Evolutionary conservation across 176 grass and related monocot species (phyloP).

Genomic region (Urochloa ruziziensis): DNA sequence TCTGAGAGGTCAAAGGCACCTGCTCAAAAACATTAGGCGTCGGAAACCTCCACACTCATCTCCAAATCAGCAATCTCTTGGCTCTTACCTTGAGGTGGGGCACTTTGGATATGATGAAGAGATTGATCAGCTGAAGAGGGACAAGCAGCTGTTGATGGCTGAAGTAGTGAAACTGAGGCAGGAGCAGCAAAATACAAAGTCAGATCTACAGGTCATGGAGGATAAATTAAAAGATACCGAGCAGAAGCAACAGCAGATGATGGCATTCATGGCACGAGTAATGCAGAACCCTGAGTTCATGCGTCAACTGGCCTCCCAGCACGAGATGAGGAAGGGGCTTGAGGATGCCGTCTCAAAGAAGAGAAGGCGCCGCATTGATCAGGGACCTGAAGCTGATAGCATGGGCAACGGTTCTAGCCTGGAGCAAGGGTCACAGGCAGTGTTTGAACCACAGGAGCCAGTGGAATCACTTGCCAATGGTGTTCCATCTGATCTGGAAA

Average conservation of each 20-base stretch:
- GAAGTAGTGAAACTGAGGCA: slow-evolving; percentile 94
- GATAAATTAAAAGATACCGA: slow-evolving; percentile 77
- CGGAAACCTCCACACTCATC: slow-evolving; percentile 54
- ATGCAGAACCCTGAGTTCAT: slow-evolving; percentile 79
- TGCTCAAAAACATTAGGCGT: slow-evolving; percentile 89
- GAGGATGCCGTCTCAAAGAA: slow-evolving; percentile 78
- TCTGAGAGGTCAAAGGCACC: slow-evolving; percentile 77
- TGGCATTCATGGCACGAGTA: slow-evolving; percentile 84
- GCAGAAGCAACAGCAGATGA: slow-evolving; percentile 89
- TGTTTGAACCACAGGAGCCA: slow-evolving; percentile 32
- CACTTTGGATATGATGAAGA: slow-evolving; percentile 78
- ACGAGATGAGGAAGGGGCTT: slow-evolving; percentile 63
- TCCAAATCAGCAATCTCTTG: slow-evolving; percentile 60
- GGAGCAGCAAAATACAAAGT: slow-evolving; percentile 82
- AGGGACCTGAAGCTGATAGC: slow-evolving; percentile 45
- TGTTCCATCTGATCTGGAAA: slow-evolving; percentile 36
- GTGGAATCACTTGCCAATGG: slow-evolving; percentile 17
- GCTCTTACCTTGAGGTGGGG: slow-evolving; percentile 78
- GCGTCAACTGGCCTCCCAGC: slow-evolving; percentile 58
- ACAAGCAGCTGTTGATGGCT: slow-evolving; percentile 69
- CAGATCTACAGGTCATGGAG: slow-evolving; percentile 75
- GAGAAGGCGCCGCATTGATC: slow-evolving; percentile 66
- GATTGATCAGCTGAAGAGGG: slow-evolving; percentile 72
- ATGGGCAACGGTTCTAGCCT: slow-evolving; percentile 37
- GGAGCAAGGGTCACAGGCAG: slow-evolving; percentile 38